phyloP scores from a whole-genome alignment of 2,329 filamentous ascomycete species.

The Dactylellina cionopaga region DNA sequence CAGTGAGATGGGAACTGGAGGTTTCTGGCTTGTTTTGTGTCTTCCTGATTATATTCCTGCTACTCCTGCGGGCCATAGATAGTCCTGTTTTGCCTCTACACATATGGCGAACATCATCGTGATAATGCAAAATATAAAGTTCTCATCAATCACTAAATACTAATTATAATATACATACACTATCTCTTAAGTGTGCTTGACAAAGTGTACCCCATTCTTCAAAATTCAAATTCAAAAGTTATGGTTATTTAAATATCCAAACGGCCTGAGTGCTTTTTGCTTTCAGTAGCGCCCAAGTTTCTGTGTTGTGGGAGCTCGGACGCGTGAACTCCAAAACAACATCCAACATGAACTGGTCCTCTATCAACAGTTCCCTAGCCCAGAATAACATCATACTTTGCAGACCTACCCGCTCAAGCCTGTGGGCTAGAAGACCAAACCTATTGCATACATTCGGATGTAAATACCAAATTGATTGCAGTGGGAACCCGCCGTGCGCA shows the following conservation, averaged over 20 bases:
- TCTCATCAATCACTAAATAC: neutral
- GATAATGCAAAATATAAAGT: neutral
- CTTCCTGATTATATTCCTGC: conserved; percentile 1
- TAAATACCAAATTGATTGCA: neutral
- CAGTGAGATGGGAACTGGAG: conserved; percentile 52
- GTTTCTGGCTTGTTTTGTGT: conserved; percentile 25
- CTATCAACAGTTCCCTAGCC: conserved; percentile 8
- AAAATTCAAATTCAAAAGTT: no score
- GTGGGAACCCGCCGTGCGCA: conserved; percentile 15
- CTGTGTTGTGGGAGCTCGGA: conserved; percentile 33
- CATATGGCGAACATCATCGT: no score
- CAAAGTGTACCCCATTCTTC: neutral
- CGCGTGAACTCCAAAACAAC: conserved; percentile 50
- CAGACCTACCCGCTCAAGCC: neutral
- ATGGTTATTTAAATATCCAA: no score
- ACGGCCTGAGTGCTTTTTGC: no score
- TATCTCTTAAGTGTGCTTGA: neutral
- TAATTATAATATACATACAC: no score
- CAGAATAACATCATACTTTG: conserved; percentile 6
- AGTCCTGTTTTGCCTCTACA: neutral
- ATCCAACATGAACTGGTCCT: conserved; percentile 35
- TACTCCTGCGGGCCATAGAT: no score
- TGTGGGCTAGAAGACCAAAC: neutral
- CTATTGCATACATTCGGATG: neutral
- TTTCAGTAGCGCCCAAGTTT: neutral